Base-by-base conservation (phyloP, 352 stramenopile genomes). In the Sclerospora graminicola region DNA sequence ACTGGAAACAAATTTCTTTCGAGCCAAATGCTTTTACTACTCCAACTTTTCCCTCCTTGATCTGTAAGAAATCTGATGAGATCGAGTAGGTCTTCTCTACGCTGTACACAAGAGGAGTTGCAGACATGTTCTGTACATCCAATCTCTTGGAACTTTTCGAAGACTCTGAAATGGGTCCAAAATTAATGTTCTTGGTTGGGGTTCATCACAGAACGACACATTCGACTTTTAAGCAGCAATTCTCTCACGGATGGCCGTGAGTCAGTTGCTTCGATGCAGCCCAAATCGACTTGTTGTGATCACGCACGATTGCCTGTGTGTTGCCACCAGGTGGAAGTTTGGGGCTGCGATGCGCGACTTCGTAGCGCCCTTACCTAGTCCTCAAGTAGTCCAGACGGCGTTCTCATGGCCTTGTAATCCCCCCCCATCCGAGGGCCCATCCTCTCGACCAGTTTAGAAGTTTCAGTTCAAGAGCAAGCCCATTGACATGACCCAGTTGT, bases 101-200 rank as follows among this genome's bases (percentile, higher is more conserved):
- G 42, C 63, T 88, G 43, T 92, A 94, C 10, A 92, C 67, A 11
- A 94, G 48, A 8, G 80, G 81, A 10, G 88, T 84, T 8, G 80
- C 68, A 14, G 80, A 90, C 73, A 86, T 89, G 34, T 94, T 94
- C 40, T 89, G 80, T 10, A 94, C 78, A 19, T 90, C 50, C 16
- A 94, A 52, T 26, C 74, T 77, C 48, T 94, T 94, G 2, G 78
- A 89, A 41, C 79, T 92, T 49, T 86, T 89, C 5, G 75, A 84
- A 10, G 77, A 90, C 10, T 80, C 76, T 16, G 82, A 69, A 35
- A 94, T 94, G 10, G 81, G 74, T 0, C 82, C 82, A 45, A 94
- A 94, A 51, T 94, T 94, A 51, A 94, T 94, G 46, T 94, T 94
- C 45, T 94, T 94, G 82, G 44, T 94, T 94, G 37, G 92, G 79